phyloP scores from a whole-genome alignment of 1,284 basidiomycete genomes.

The Austropuccinia psidii region DNA sequence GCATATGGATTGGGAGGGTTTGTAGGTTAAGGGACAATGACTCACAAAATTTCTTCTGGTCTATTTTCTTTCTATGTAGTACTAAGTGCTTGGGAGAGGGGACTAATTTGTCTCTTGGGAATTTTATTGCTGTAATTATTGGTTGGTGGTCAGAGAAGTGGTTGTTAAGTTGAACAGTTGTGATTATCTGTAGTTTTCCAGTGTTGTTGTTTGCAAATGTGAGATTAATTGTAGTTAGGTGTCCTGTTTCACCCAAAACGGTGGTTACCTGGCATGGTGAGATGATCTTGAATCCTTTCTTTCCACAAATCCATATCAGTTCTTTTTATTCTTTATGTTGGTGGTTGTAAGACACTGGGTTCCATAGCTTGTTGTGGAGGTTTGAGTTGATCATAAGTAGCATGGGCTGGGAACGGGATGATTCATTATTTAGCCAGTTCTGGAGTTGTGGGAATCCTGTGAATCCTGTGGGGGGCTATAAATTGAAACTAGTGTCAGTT shows the following conservation, averaged over 20 bases:
- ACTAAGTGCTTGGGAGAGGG: not conserved
- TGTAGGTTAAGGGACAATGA: not conserved
- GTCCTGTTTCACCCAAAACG: not conserved
- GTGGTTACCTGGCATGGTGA: constrained; percentile 12
- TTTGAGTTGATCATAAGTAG: constrained; percentile 7
- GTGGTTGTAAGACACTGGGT: not conserved
- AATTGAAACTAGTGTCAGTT: not conserved
- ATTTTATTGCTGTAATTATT: too few species aligned
- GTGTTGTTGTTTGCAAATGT: not conserved
- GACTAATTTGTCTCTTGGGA: too few species aligned
- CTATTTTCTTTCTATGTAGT: not conserved
- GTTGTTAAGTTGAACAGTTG: not conserved
- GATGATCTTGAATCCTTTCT: not conserved
- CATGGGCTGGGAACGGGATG: not conserved
- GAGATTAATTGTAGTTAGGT: not conserved
- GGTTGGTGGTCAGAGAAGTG: not conserved
- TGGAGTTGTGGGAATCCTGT: not conserved
- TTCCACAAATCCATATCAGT: not conserved
- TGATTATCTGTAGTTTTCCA: not conserved
- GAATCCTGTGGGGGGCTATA: constrained; percentile 3
- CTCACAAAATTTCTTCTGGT: not conserved
- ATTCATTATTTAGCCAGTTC: not conserved
- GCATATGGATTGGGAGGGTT: not conserved
- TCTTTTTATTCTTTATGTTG: not conserved
- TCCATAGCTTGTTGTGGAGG: not conserved